These are phyloP conservation scores for Nyssa sinensis DNA, from an alignment of 148 eudicot genomes.

Conservation along the genomic window DNA sequence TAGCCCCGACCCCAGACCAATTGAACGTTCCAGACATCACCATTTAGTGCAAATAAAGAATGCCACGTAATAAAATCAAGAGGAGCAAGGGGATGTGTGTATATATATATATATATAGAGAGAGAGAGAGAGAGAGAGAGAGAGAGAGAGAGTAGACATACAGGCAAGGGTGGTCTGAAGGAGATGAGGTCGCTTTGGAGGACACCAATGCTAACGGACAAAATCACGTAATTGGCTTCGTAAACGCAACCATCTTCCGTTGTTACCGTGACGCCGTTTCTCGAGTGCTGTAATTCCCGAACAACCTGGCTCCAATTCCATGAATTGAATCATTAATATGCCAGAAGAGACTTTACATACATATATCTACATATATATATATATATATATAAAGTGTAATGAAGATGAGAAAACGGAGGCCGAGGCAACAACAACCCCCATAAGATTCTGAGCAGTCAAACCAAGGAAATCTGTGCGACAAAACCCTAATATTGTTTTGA, in stretches of 20 bases:
- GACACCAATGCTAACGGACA: constrained; percentile 90
- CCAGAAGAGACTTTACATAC: too few relatives aligned
- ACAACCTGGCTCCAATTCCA: constrained; percentile 66
- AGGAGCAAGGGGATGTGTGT: neutral
- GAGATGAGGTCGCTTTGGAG: constrained; percentile 84
- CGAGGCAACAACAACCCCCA: constrained; percentile 10
- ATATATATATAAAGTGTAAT: neutral
- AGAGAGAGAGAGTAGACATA: constrained; percentile 27
- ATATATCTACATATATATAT: too few relatives aligned
- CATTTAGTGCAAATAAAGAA: neutral
- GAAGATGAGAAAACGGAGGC: constrained; percentile 1
- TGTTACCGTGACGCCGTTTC: constrained; percentile 57
- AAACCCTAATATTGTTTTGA: neutral
- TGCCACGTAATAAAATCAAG: too few relatives aligned
- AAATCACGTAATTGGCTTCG: constrained; percentile 72
- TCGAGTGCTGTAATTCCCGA: constrained; percentile 72
- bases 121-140: too few relatives aligned
- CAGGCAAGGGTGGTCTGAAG: constrained; percentile 77
- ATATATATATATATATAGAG: too few relatives aligned
- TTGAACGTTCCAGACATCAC: neutral
- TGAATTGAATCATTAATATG: neutral
- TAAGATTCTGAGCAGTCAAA: constrained; percentile 25
- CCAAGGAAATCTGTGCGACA: constrained; percentile 15
- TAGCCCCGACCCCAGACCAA: neutral
- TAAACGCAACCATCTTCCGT: constrained; percentile 82